Percentiles rank a stretch among this genome's conserved stretches.
Conservation (phyloP, 75 land plant genomes). For the Pinus albicaulis region DNA sequence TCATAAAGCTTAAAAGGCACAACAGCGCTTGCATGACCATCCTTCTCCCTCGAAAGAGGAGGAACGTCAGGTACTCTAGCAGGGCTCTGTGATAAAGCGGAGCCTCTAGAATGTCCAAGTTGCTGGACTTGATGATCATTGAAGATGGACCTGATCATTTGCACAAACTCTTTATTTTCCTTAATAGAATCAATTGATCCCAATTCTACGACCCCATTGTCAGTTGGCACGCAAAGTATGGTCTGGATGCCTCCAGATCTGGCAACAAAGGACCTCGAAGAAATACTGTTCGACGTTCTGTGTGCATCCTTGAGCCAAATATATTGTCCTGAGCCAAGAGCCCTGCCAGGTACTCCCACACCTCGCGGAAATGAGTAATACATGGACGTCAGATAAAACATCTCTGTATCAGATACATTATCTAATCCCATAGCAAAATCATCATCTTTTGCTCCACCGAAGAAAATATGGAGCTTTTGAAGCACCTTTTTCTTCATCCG, state of each 20-base stretch:
- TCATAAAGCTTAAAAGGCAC: background rate
- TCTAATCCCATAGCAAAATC: conserved; percentile 48
- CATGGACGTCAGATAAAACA: conserved; percentile 89
- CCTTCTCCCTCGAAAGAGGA: background rate
- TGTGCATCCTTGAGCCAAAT: conserved; percentile 49
- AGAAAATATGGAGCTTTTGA: conserved; percentile 50
- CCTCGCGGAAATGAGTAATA: conserved; percentile 75
- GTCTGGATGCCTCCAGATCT: conserved; percentile 65
- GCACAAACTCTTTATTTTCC: conserved; percentile 33
- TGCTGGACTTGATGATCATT: background rate
- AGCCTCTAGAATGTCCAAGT: background rate
- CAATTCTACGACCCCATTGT: conserved; percentile 80
- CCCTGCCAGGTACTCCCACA: conserved; percentile 73
- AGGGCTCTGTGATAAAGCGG: conserved; percentile 9
- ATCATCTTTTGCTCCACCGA: conserved; percentile 61
- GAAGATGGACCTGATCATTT: conserved; percentile 17
- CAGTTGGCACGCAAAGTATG: conserved; percentile 67
- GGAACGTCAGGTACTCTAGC: conserved; percentile 1
- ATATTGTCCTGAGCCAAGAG: conserved; percentile 46
- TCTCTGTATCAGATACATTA: conserved; percentile 76
- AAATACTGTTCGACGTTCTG: conserved; percentile 14
- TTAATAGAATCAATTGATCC: conserved; percentile 63
- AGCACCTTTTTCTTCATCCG: conserved; percentile 72
- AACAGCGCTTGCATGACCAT: conserved; percentile 11
- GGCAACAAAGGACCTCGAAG: conserved; percentile 57